These are phyloP conservation scores for Nemania serpens DNA, from an alignment of 2,329 filamentous ascomycete species.

Conservation along the genomic window DNA sequence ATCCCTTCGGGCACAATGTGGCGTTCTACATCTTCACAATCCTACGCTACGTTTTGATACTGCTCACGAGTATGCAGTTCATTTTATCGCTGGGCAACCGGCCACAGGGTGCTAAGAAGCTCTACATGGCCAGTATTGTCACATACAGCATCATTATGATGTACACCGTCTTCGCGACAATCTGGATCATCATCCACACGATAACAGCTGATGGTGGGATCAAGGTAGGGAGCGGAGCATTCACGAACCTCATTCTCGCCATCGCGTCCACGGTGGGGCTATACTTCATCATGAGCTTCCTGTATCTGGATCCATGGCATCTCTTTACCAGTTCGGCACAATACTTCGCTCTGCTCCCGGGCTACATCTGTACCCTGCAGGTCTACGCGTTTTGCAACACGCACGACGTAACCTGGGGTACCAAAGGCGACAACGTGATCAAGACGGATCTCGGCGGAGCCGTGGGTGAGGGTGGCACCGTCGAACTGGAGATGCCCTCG, in stretches of 20 bases:
- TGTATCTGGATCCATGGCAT: slow-evolving; percentile 98
- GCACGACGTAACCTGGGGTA: slow-evolving; percentile 98
- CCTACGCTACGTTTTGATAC: slow-evolving; percentile 80
- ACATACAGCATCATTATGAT: slow-evolving; percentile 94
- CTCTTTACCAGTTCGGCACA: slow-evolving; percentile 92
- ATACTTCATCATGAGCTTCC: slow-evolving; percentile 94
- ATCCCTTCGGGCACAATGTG: slow-evolving; percentile 90
- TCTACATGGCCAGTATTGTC: slow-evolving; percentile 87
- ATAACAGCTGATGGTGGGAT: slow-evolving; percentile 53
- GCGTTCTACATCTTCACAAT: slow-evolving; percentile 85
- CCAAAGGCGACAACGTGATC: slow-evolving; percentile 96
- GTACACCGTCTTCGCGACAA: slow-evolving; percentile 86
- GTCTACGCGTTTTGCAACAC: slow-evolving; percentile 99
- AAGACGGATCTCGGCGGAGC: slow-evolving; percentile 91
- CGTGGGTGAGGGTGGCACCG: slow-evolving; percentile 73
- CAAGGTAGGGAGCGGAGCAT: slow-evolving; percentile 79
- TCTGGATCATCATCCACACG: slow-evolving; percentile 90
- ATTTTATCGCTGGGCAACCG: slow-evolving; percentile 96
- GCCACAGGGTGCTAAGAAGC: slow-evolving; percentile 88
- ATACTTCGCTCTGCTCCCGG: slow-evolving; percentile 90
- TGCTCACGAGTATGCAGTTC: slow-evolving; percentile 93
- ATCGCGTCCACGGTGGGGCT: slow-evolving; percentile 87
- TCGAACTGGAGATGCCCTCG: slow-evolving; percentile 95
- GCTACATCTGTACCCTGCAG: slow-evolving; percentile 95
- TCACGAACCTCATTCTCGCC: slow-evolving; percentile 92